Base-by-base conservation (phyloP, 108 stramenopile genomes). In the Cyclotella cryptica region DNA sequence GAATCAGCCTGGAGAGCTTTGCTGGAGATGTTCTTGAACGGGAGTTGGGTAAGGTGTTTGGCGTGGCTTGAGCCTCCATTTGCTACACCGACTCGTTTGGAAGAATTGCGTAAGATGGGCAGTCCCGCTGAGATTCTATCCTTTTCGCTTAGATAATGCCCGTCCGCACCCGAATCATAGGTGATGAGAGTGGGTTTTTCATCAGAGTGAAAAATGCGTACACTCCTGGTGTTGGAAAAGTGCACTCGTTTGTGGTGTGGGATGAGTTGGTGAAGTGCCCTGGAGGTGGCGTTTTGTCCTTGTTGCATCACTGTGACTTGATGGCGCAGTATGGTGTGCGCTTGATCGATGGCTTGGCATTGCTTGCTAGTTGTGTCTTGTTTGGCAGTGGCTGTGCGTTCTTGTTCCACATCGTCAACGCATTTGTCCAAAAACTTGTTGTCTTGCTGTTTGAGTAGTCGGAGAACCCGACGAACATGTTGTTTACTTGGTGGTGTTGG, bases 91-190 rank as follows among this genome's bases (percentile, higher is more conserved):
- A 49, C 47, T 49, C n/a, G 47, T 9, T 49, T 49, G 15, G 47
- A 13, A 3, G 57, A 58, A 26, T 26, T 28, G 57, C 57, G 57
- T 58, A 58, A 9, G 26, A 58, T 58, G 24, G 57, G 57, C 10
- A 58, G 57, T 58, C 57, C 19, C 1, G 57, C 57, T 14, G 19
- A 21, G 5, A 14, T 14, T 58, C 57, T 26, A 26, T 58, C 57
- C 19, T 58, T 21, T 52, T 35, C 35, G 6, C 35, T 35, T 6
- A 35, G 35, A 35, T 35, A 35, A 35, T 35, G 35, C 35, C 47
- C 26, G 57, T 58, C 57, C 22, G 57, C 57, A 29, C 57, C 57
- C 13, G 57, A 58, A 26, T 58, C 57, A 29, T 58, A 58, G 57
- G 57, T 58, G 57, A 58, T 14, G 19, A 58, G 17, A 21, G 22